Conservation (phyloP, 345 rosid genomes). For the Pugionium dolabratum region DNA sequence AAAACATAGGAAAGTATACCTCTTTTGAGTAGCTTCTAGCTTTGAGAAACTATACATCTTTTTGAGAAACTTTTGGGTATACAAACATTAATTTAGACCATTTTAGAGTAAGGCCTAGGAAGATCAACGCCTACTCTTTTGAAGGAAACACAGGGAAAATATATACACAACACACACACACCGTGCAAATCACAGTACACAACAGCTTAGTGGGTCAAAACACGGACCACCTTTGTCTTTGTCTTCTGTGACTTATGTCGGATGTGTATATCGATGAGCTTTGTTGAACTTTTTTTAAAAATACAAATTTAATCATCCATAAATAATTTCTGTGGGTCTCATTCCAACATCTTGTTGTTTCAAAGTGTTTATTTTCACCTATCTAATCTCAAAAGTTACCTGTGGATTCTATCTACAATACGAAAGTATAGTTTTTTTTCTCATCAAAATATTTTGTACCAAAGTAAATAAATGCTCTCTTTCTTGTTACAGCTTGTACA, state of each 20-base stretch:
- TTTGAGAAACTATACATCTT: neutral
- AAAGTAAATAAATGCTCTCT: constrained; percentile 32
- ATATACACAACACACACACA: constrained; percentile 29
- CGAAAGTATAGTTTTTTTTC: neutral
- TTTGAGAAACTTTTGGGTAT: constrained; percentile 24
- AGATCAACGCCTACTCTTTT: constrained; percentile 32
- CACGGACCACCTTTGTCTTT: constrained; percentile 43
- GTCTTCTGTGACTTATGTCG: constrained; percentile 40
- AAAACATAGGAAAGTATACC: constrained; percentile 16
- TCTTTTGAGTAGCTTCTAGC: constrained; percentile 23
- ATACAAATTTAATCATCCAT: neutral
- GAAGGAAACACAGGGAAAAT: constrained; percentile 22
- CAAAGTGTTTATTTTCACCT: constrained; percentile 27
- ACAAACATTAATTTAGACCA: constrained; percentile 35
- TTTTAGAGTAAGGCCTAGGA: constrained; percentile 35
- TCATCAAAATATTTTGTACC: constrained; percentile 29
- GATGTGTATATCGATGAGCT: constrained; percentile 36
- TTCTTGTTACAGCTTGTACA: constrained; percentile 37
- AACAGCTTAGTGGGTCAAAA: constrained; percentile 40
- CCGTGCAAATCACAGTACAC: constrained; percentile 29
- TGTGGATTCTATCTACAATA: constrained; percentile 22
- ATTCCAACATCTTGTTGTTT: constrained; percentile 32
- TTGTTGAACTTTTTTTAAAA: neutral
- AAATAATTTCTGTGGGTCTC: constrained; percentile 38
- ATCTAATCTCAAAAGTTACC: constrained; percentile 21